These are phyloP conservation scores for Aegilops sharonensis DNA, from an alignment of 176 grass and related monocot species.

Conservation along the genomic window DNA sequence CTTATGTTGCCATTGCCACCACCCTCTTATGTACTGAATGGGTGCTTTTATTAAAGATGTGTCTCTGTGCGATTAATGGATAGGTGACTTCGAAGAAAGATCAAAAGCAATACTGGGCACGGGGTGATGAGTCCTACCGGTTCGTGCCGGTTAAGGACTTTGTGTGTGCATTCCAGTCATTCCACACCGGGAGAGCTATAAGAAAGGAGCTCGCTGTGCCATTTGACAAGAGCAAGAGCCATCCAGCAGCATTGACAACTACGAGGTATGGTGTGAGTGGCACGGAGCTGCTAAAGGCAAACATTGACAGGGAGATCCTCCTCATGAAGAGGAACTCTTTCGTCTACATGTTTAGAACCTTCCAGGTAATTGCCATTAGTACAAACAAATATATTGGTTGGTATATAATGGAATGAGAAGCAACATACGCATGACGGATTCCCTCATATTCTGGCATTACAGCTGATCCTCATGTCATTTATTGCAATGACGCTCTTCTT, in stretches of 20 bases:
- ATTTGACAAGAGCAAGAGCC: slow-evolving; percentile 65
- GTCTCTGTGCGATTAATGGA: not conserved
- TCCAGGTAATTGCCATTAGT: slow-evolving; percentile 47
- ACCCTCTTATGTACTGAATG: not conserved
- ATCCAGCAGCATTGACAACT: slow-evolving; percentile 77
- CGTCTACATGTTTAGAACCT: slow-evolving; percentile 76
- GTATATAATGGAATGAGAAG: not conserved
- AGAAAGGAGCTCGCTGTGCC: slow-evolving; percentile 55
- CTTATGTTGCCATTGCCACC: not conserved
- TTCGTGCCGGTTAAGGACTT: slow-evolving; percentile 78
- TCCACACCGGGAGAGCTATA: slow-evolving; percentile 52
- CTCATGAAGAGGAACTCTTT: slow-evolving; percentile 99
- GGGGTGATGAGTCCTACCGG: slow-evolving; percentile 34
- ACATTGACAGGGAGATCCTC: slow-evolving; percentile 69
- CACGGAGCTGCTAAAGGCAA: slow-evolving; percentile 76
- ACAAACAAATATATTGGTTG: not conserved
- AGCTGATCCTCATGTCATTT: slow-evolving; percentile 60
- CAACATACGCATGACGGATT: slow-evolving; percentile 10
- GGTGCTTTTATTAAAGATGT: not conserved
- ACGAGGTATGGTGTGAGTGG: slow-evolving; percentile 59
- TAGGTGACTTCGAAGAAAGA: slow-evolving; percentile 79
- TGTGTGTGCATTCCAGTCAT: slow-evolving; percentile 49
- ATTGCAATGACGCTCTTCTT: slow-evolving; percentile 85
- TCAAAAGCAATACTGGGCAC: slow-evolving; percentile 78
- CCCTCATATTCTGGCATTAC: slow-evolving; percentile 17